These are phyloP conservation scores for Flaveria bidentis DNA, from an alignment of 129 eudicot genomes.

Conservation along the genomic window DNA sequence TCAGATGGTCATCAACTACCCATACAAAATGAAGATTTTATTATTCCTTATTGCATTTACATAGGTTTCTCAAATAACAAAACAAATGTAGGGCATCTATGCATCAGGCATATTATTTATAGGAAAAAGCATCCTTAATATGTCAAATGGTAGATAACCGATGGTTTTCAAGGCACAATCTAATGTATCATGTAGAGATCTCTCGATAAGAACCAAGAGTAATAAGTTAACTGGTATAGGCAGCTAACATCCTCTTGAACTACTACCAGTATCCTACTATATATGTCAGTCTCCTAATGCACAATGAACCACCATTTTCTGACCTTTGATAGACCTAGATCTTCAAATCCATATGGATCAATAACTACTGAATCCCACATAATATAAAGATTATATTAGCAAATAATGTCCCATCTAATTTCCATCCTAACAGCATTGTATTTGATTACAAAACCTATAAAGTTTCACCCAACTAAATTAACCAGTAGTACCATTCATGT, in stretches of 20 bases:
- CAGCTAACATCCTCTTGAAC: constrained; percentile 22
- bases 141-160: background rate
- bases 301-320: constrained; percentile 17
- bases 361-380: background rate
- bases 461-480: constrained; percentile 11
- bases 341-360: constrained; percentile 19
- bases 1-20: background rate
- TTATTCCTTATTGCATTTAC: background rate
- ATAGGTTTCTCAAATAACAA: background rate
- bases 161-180: background rate
- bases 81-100: background rate
- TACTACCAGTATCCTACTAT: constrained; percentile 10
- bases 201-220: background rate
- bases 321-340: constrained; percentile 8
- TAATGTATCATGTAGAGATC: background rate
- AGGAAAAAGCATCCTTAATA: constrained; percentile 12
- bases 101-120: background rate
- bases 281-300: background rate
- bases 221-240: constrained; percentile 8
- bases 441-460: background rate
- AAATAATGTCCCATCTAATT: constrained; percentile 7
- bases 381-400: constrained; percentile 1
- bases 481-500: constrained; percentile 1
- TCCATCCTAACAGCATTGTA: background rate
- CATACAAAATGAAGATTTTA: background rate